Evolutionary conservation across 2,329 filamentous ascomycete genomes (phyloP).

Genomic region (Thielaviopsis punctulata): DNA sequence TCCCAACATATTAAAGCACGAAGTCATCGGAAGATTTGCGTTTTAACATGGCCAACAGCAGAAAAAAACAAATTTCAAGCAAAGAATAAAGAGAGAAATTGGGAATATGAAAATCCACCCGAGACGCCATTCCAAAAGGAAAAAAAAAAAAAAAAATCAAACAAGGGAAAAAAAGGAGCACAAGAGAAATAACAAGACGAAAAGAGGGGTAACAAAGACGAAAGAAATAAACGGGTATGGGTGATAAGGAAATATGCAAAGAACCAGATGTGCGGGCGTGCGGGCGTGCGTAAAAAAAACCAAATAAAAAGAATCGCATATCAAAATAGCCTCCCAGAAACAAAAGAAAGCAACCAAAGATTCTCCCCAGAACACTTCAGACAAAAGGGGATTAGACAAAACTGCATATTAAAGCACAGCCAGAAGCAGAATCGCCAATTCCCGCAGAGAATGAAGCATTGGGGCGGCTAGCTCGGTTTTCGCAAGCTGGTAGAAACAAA

Average conservation of each 20-base stretch:
- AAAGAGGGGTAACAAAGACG: conserved; percentile 11
- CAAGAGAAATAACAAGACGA: conserved; percentile 6
- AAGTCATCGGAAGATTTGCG: not conserved
- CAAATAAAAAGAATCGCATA: not conserved
- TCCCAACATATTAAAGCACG: not conserved
- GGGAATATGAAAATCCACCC: conserved; percentile 14
- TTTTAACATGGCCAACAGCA: not conserved
- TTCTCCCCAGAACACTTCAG: too few relatives aligned
- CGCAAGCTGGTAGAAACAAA: not conserved
- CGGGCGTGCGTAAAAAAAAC: not conserved
- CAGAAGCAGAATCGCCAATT: not conserved
- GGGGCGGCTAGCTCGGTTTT: not conserved
- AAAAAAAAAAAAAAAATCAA: conserved; percentile 12
- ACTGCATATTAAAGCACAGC: not conserved
- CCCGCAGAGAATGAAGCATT: not conserved
- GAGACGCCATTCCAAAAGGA: conserved; percentile 13
- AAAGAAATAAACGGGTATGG: conserved; percentile 9
- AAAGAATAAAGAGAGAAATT: conserved; percentile 16
- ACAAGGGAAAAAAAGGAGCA: conserved; percentile 11
- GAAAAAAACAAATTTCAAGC: not conserved
- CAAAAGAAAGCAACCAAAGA: not conserved
- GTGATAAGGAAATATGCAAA: conserved; percentile 16
- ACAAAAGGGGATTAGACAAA: not conserved
- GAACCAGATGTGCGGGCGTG: conserved; percentile 15
- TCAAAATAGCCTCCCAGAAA: not conserved